Evolutionary conservation across 169 alveolate species (phyloP).

Genomic region (Plasmodium chabaudi): DNA sequence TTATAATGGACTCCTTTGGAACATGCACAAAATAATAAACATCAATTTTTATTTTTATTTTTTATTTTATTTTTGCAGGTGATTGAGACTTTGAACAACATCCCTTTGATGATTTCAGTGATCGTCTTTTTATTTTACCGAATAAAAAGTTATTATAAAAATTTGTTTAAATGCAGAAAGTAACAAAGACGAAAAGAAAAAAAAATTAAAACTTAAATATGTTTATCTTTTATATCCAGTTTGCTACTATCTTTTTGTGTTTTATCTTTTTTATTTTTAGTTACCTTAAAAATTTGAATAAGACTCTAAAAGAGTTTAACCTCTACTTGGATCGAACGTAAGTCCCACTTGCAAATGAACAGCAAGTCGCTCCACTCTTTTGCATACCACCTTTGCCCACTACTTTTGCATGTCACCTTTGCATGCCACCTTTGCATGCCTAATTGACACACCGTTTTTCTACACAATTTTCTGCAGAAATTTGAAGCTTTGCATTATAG

Average conservation of each 20-base stretch:
- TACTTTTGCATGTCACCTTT: no score
- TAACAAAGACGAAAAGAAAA: not conserved
- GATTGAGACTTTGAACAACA: constrained; percentile 31
- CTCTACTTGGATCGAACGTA: constrained; percentile 40
- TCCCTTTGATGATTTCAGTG: constrained; percentile 29
- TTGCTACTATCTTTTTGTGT: not conserved
- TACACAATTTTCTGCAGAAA: constrained; percentile 10
- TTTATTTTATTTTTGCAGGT: constrained; percentile 10
- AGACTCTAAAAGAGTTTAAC: constrained; percentile 61
- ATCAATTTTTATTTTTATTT: not conserved
- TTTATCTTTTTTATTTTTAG: constrained; percentile 17
- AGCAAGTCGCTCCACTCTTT: no score
- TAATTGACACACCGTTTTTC: no score
- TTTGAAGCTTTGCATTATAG: constrained; percentile 54
- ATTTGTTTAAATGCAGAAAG: constrained; percentile 35
- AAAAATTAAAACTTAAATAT: not conserved
- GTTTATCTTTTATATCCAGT: not conserved
- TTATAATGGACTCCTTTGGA: not conserved
- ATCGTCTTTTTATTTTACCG: constrained; percentile 14
- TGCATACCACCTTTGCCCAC: no score
- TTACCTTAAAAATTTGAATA: constrained; percentile 51
- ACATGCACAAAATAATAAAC: not conserved
- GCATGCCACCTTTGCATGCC: no score
- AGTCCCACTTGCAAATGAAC: not conserved
- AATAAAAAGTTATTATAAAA: constrained; percentile 39